Base-by-base conservation (phyloP, 108 stramenopile genomes). In the Cyclotella choctawhatcheeana region DNA sequence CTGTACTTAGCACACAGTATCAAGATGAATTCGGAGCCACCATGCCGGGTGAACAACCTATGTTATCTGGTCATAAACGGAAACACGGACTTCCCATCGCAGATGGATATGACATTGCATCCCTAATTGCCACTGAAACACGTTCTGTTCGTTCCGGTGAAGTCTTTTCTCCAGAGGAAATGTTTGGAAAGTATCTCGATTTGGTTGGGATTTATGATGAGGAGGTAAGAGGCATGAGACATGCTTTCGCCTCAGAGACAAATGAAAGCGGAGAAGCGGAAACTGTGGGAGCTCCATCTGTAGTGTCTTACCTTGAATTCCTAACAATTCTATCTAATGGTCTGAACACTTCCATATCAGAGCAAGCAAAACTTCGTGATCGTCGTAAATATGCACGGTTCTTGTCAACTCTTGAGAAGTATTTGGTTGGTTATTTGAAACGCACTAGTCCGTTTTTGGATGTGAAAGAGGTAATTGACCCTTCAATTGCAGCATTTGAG, bases 61-160 rank as follows among this genome's bases (percentile, higher is more conserved):
- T 55, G 24, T 64, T 68, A 22, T 69, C 66, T 6, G 56, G 73
- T 31, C 65, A 76, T 47, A 94, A 91, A 51, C 82, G 87, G 29
- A 78, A 84, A 67, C 44, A 85, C 13, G 90, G 90, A 26, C 80
- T 88, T 79, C 89, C 90, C 16, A 45, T 74, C 6, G 88, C 88
- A 31, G 91, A 95, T 82, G 94, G 94, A 37, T 95, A 89, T 54
- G 94, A 95, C 72, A 69, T 92, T 48, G 82, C 85, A 0, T 86
- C 88, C 8, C 51, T 82, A 17, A 33, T 91, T 17, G 31, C 62
- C 17, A 74, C 72, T 44, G 76, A 70, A 35, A 68, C 86, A n/a
- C 53, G 67, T 24, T 66, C 67, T n/a, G 67, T 89, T 40, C 59
- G 65, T 17, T 75, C 79, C 2, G 87, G 86, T 12, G 79, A 81